A percentile compares a stretch with the other conserved stretches of the same genome.
phyloP scores from a whole-genome alignment of 2,329 filamentous ascomycete genomes.

The Botryotinia narcissicola region DNA sequence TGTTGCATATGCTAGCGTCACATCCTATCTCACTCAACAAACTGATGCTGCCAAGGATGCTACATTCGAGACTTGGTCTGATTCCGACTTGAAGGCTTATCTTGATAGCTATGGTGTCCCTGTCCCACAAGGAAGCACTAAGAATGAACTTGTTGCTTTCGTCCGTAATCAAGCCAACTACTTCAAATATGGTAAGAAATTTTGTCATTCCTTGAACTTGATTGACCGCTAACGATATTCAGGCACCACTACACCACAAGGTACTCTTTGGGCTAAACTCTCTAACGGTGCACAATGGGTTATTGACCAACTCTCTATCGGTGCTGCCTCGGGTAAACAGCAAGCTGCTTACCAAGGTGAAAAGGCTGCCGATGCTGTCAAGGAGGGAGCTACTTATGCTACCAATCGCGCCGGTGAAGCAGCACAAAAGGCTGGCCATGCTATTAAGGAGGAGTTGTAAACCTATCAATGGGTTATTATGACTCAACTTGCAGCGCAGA shows the following conservation, averaged over 20 bases:
- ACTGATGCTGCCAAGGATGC: slow-evolving; percentile 64
- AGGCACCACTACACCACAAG: slow-evolving; percentile 58
- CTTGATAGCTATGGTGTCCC: slow-evolving; percentile 73
- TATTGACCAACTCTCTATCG: slow-evolving; percentile 48
- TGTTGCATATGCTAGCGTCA: slow-evolving; percentile 62
- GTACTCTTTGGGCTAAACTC: slow-evolving; percentile 65
- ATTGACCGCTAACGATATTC: neutral
- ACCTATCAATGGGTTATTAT: neutral
- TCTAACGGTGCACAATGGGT: slow-evolving; percentile 47
- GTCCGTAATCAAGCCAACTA: slow-evolving; percentile 73
- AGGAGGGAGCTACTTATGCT: slow-evolving; percentile 38
- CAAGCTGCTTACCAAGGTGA: slow-evolving; percentile 44
- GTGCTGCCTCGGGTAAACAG: slow-evolving; percentile 46
- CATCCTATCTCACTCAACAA: slow-evolving; percentile 65
- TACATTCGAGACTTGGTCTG: slow-evolving; percentile 70
- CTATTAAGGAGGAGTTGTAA: slow-evolving; percentile 40
- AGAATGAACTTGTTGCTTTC: slow-evolving; percentile 66
- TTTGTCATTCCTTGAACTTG: neutral
- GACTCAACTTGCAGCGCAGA: neutral
- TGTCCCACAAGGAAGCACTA: slow-evolving; percentile 36
- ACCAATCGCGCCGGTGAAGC: slow-evolving; percentile 40
- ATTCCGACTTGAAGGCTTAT: slow-evolving; percentile 65
- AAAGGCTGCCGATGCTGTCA: slow-evolving; percentile 45
- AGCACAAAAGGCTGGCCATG: slow-evolving; percentile 38
- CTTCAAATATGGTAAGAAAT: slow-evolving; percentile 63